Evolutionary conservation across 495 filamentous ascomycete genomes (phyloP).

Genomic region (Cercophora newfieldiana): DNA sequence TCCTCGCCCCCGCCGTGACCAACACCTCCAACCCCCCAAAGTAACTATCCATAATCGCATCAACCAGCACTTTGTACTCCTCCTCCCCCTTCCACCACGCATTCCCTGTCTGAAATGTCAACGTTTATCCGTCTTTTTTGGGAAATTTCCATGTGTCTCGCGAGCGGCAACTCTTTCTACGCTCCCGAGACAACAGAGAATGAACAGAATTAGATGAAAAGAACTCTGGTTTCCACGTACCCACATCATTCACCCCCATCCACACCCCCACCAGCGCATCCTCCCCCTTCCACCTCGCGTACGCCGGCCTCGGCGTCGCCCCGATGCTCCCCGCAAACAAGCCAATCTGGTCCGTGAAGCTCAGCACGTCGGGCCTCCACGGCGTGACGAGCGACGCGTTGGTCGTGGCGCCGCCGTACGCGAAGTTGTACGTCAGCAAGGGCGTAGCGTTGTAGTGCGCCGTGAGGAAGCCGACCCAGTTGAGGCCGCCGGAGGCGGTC

Average conservation of each 20-base stretch:
- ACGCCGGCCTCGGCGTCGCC: constrained; percentile 25
- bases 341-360: constrained; percentile 60
- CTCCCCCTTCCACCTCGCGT: constrained; percentile 59
- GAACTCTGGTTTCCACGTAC: too few species aligned
- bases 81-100: constrained; percentile 52
- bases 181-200: too few species aligned
- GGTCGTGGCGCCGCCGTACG: constrained; percentile 69
- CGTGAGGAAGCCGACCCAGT: constrained; percentile 70
- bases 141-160: too few species aligned
- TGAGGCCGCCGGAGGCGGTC: constrained; percentile 59
- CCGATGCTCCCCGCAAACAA: constrained; percentile 43
- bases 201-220: too few species aligned
- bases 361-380: constrained; percentile 51
- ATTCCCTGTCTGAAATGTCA: too few species aligned
- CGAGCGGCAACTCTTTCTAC: too few species aligned
- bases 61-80: constrained; percentile 46
- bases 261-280: constrained; percentile 68
- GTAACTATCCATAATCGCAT: constrained; percentile 60
- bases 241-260: constrained; percentile 81
- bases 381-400: constrained; percentile 56
- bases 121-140: too few species aligned
- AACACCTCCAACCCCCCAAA: constrained; percentile 54
- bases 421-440: constrained; percentile 67
- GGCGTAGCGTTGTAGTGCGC: constrained; percentile 60
- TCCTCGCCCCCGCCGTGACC: constrained; percentile 66